Base-by-base conservation (phyloP, 495 filamentous ascomycete species). In the Viridothelium virens region DNA sequence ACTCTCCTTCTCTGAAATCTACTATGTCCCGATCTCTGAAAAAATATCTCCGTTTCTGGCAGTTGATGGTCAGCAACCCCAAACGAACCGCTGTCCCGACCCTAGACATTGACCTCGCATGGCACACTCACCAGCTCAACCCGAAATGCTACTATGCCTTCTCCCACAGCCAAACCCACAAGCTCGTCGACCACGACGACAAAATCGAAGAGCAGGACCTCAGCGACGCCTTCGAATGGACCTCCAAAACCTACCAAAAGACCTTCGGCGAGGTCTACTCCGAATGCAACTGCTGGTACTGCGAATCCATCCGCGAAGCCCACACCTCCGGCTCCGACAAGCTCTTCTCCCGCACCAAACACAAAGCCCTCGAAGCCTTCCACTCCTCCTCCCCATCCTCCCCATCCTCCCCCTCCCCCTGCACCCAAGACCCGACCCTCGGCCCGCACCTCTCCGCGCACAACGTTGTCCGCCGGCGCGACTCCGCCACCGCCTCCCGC, bases 241-340 rank as follows among this genome's bases (percentile, higher is more conserved):
- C 92, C 0, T 83, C 79, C 73, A 87, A 85, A 70, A 76, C 71
- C 11, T 96, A 91, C 74, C 81, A 87, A 69, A 83, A 86, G 41
- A 78, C 76, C 18, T 86, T 80, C 70, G 77, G 79, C 7, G 82
- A 87, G 66, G 81, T 89, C 36, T 96, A 94, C 75, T 87, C 83
- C 38, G 88, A 90, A 74, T 96, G 91, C 72, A 91, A 86, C 3
- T 96, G 91, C 76, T 96, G 91, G 90, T 92, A 91, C 73, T 96
- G 91, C 77, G 91, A 94, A 71, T 84, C 87, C 31, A 84, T 89
- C 67, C 86, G 91, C 12, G 83, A 84, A 44, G 75, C 83, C 10
- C 84, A 89, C 74, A 79, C 81, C 39, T 83, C 81, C 31, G 66
- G 75, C 5, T 41, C 82, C 31, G 75, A 74, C 25, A 65, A 65